Base-by-base conservation (phyloP, 495 filamentous ascomycete species). In the Chaetomidium leptoderma region DNA sequence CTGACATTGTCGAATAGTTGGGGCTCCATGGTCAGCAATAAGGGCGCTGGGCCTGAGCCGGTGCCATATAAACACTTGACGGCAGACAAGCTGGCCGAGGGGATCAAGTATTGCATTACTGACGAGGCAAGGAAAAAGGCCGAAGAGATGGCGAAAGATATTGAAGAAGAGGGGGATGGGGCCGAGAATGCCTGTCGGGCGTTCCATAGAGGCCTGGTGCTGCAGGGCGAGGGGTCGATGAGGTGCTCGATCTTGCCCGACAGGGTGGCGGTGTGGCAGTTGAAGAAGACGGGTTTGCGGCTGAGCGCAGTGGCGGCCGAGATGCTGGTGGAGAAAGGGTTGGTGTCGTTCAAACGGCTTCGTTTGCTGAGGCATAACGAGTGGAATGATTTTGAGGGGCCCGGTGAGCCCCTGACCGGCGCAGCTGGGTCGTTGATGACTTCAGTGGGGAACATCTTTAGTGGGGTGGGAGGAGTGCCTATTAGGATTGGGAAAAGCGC, bases 361-460 rank as follows among this genome's bases (percentile, higher is more conserved):
- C 76, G 81, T 40, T 71, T 89, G 19, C 61, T 86, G 4, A 73
- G 88, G 30, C 86, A 89, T 57, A 78, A 78, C 33, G 86, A 89
- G 59, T 91, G 86, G 86, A 89, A 89, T 57, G 87, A 90, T 63
- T 90, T 89, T 58, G 85, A 87, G 53, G 87, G 87, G 0, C 86
- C 87, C 0, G 87, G 86, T 0, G 87, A 90, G 64, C 88, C 87
- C 1, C 61, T 91, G 30, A 87, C 86, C 3, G 87, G 88, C 6
- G 70, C 74, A 1, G 78, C 81, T 8, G 77, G 78, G 1, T 85
- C 84, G 4, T 54, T 89, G 4, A 66, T 81, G 24, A 70, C 76
- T 6, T 78, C 78, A 4, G 63, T 85, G 0, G 77, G 77, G 0
- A 77, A 79, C 35, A 72, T 81, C 13, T 78, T 80, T 21, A 71